Evolutionary conservation across 2,329 filamentous ascomycete genomes (phyloP).

Genomic region (Exophiala sp.): DNA sequence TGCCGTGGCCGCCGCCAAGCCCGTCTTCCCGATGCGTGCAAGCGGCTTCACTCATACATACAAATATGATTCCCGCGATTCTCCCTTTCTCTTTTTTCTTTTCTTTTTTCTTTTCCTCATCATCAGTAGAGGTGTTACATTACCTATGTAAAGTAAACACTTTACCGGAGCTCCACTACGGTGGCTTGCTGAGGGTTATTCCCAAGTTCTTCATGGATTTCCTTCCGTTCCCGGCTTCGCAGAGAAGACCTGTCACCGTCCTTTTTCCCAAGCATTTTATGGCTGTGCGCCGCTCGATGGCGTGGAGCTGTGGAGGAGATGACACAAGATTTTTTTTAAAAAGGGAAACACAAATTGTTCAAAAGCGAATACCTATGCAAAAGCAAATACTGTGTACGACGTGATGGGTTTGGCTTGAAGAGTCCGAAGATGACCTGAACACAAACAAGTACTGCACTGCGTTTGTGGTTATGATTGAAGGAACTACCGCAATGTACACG

Average conservation of each 20-base stretch:
- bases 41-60: too few species aligned
- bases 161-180: slow-evolving; percentile 42
- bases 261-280: slow-evolving; percentile 42
- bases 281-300: slow-evolving; percentile 39
- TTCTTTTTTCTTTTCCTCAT: slow-evolving; percentile 38
- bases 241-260: slow-evolving; percentile 37
- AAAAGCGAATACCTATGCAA: too few species aligned
- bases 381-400: too few species aligned
- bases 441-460: too few species aligned
- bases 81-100: slow-evolving; percentile 25
- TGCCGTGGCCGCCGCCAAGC: slow-evolving; percentile 2
- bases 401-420: too few species aligned
- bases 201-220: slow-evolving; percentile 40
- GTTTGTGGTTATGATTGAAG: too few species aligned
- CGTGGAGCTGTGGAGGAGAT: slow-evolving; percentile 45
- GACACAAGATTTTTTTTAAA: slow-evolving; percentile 32
- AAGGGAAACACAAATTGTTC: too few species aligned
- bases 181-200: slow-evolving; percentile 48
- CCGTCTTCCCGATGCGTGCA: too few species aligned
- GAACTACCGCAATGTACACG: too few species aligned
- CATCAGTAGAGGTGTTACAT: slow-evolving; percentile 49
- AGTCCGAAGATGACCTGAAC: too few species aligned
- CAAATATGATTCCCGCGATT: slow-evolving; percentile 9
- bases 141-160: slow-evolving; percentile 41
- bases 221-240: slow-evolving; percentile 47